Conservation (phyloP, 2,329 filamentous ascomycete species). For the Aspergillus intermedius region DNA sequence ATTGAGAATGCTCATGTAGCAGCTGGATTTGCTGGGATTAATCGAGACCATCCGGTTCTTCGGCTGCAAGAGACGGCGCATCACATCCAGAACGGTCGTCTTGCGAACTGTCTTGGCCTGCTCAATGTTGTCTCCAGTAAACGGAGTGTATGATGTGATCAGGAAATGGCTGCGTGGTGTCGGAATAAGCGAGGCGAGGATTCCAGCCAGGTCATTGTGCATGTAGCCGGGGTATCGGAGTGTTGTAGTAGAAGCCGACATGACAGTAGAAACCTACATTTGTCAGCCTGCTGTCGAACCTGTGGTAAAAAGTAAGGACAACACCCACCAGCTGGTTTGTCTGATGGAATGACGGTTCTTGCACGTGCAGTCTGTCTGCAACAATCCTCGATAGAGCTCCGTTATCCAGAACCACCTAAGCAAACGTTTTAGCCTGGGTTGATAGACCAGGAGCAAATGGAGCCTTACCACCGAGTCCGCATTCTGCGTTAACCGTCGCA, state of each 20-base stretch:
- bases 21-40: constrained; percentile 90
- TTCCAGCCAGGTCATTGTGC: constrained; percentile 98
- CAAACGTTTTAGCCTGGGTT: constrained; percentile 17
- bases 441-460: neutral
- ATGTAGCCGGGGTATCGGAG: constrained; percentile 97
- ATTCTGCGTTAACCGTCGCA: constrained; percentile 87
- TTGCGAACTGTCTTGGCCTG: constrained; percentile 97
- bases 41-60: constrained; percentile 99
- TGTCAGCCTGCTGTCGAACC: constrained; percentile 7
- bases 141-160: constrained; percentile 97
- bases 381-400: constrained; percentile 89
- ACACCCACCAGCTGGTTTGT: constrained; percentile 78
- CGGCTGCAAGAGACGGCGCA: constrained; percentile 88
- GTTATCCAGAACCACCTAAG: constrained; percentile 79
- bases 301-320: neutral
- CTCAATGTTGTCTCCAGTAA: constrained; percentile 92
- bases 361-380: constrained; percentile 86
- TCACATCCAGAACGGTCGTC: constrained; percentile 95
- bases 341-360: constrained; percentile 92
- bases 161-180: constrained; percentile 97
- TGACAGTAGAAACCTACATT: constrained; percentile 76
- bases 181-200: constrained; percentile 89
- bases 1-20: constrained; percentile 97
- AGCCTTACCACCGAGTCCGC: constrained; percentile 77
- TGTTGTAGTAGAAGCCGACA: constrained; percentile 96